These are phyloP conservation scores for Gynandropsis gynandra DNA, from an alignment of 345 rosid species.

Conservation along the genomic window DNA sequence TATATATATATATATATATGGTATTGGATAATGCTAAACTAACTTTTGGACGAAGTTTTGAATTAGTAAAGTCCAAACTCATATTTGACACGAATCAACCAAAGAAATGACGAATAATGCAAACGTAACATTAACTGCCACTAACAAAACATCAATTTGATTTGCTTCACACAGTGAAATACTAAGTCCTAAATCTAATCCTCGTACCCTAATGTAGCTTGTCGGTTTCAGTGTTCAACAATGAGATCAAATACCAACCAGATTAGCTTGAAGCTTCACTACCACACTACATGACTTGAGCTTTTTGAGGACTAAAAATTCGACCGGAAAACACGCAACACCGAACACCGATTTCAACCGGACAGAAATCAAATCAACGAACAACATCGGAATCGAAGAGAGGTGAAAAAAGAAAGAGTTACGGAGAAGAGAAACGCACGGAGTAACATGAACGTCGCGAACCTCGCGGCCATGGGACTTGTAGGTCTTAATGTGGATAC, in stretches of 20 bases:
- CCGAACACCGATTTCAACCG: neutral
- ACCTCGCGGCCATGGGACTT: constrained; percentile 96
- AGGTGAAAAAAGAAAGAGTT: constrained; percentile 8
- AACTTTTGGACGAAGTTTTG: no score
- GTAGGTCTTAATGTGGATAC: constrained; percentile 87
- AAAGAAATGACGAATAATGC: no score
- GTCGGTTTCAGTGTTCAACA: neutral
- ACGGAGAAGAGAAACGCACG: constrained; percentile 43
- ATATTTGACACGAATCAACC: no score
- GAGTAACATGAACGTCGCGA: constrained; percentile 92
- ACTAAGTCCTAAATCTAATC: neutral
- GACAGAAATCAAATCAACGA: neutral
- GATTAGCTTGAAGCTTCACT: neutral
- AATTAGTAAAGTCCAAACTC: no score
- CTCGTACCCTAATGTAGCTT: neutral
- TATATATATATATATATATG: no score
- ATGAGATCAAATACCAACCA: neutral
- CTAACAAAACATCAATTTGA: neutral
- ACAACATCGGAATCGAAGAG: neutral
- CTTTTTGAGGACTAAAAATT: no score
- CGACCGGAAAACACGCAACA: neutral
- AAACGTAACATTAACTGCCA: neutral
- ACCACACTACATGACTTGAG: neutral
- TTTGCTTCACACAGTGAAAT: neutral
- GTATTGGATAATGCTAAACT: no score